phyloP scores from a whole-genome alignment of 192 early-diverging fungal genomes.

The Dissophora globulifera region DNA sequence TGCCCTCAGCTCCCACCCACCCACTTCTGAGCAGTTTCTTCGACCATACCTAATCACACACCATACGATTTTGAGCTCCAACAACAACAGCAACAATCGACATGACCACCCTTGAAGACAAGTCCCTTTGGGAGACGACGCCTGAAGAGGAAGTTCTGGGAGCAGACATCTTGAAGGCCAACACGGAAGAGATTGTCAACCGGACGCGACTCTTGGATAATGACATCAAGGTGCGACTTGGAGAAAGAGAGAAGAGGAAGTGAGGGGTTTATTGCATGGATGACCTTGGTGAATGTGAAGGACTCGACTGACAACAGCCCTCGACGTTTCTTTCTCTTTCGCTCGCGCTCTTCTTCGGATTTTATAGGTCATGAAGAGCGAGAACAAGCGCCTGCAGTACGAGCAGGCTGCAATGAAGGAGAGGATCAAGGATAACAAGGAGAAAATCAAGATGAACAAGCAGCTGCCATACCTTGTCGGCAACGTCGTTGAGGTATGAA shows the following conservation, averaged over 20 bases:
- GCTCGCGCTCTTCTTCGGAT: no score
- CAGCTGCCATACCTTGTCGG: conserved; percentile 97
- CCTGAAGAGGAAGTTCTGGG: conserved; percentile 81
- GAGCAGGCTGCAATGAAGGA: conserved; percentile 90
- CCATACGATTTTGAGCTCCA: no score
- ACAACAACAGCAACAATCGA: no score
- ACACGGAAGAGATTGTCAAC: conserved; percentile 93
- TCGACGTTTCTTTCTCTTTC: no score
- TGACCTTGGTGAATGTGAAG: no score
- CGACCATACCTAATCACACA: no score
- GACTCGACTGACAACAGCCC: no score
- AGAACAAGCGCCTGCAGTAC: conserved; percentile 87
- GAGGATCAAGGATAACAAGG: conserved; percentile 96
- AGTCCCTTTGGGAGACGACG: conserved; percentile 65
- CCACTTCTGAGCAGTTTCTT: no score
- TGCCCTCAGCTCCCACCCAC: no score
- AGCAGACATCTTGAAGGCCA: conserved; percentile 87
- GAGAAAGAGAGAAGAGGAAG: no score
- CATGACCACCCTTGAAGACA: conserved; percentile 84
- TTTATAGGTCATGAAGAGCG: conserved; percentile 85
- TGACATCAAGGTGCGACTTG: conserved; percentile 94
- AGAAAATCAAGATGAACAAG: conserved; percentile 98
- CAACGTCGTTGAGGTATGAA: conserved; percentile 91
- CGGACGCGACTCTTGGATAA: conserved; percentile 93
- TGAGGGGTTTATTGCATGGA: no score